Conservation (phyloP, 2,329 filamentous ascomycete genomes). For the Lachnellula subtilissima region DNA sequence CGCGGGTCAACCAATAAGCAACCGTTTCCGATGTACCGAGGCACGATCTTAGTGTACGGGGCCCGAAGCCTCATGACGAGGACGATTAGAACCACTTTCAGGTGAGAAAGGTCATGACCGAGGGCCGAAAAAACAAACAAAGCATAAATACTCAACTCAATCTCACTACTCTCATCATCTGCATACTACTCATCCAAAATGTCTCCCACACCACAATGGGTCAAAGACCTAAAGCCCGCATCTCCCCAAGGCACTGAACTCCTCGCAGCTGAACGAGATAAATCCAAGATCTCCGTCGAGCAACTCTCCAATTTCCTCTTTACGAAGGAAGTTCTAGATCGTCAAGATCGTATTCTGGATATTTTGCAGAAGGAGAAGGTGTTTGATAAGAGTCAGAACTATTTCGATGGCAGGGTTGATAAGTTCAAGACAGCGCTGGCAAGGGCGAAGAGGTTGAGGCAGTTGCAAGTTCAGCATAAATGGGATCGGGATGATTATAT, state of each 20-base stretch:
- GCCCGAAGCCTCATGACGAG: background rate
- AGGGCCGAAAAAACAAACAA: background rate
- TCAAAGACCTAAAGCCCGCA: conserved; percentile 60
- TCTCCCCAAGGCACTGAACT: conserved; percentile 66
- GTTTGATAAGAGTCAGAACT: conserved; percentile 75
- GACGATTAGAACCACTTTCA: background rate
- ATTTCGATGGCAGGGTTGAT: conserved; percentile 65
- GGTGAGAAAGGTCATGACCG: background rate
- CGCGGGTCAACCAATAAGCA: background rate
- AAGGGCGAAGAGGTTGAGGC: conserved; percentile 64
- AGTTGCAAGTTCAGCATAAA: conserved; percentile 59
- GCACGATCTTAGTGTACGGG: conserved; percentile 1
- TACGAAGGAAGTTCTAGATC: conserved; percentile 58
- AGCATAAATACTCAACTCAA: background rate
- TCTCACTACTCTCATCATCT: background rate
- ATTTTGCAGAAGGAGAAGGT: conserved; percentile 64
- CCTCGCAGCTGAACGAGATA: conserved; percentile 61
- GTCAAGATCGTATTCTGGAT: conserved; percentile 55
- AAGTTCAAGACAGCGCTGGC: conserved; percentile 66
- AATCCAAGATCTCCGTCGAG: conserved; percentile 62
- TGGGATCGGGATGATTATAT: conserved; percentile 63
- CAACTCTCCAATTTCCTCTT: conserved; percentile 65
- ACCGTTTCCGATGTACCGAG: background rate
- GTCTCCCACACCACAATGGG: conserved; percentile 47
- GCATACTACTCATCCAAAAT: conserved; percentile 18